Base-by-base conservation (phyloP, 306 rosid species). In the Mucuna pruriens region DNA sequence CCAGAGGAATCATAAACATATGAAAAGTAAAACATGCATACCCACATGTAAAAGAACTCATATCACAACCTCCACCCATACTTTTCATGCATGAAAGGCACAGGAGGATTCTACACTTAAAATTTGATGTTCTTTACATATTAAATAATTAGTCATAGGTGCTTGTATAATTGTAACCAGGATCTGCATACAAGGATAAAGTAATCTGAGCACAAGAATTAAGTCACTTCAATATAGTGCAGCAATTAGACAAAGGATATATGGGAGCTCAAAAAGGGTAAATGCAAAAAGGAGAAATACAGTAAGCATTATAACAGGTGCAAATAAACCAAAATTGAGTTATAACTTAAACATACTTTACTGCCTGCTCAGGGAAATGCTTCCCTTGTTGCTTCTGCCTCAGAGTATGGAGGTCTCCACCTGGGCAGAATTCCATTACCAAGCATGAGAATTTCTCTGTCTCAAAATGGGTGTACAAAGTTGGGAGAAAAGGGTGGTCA, bases 381-480 rank as follows among this genome's bases (percentile, higher is more conserved):
- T 95, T 95, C 85, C 99, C 98, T 26, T 96, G 94, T 84, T 95
- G 99, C 90, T 91, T 93, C 89, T 95, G 99, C 91, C 99, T 77
- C 39, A 93, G 95, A 29, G 95, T 95, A 86, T 95, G 99, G 82
- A 95, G 91, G 81, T 95, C 99, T 54, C 99, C 99, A 46, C 99
- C 99, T 9, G 98, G 99, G 87, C 99, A 95, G 87, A 93, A 95
- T 85, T 95, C 99, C 97, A 95, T 95, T 48, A 95, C 97, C 94
- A 95, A 89, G 91, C 99, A 95, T 5, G 99, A 95, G 84, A 95
- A 95, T 75, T 95, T 95, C 79, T 95, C 99, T 0, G 99, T 95
- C 86, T 95, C 99, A 84, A 95, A 95, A 88, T 95, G 97, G 68
- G 97, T 90, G 84, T 95, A 95, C 78, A 95, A 78, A 22, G 99